Base-by-base conservation (phyloP, 352 stramenopile species). In the Phytophthora europaea region DNA sequence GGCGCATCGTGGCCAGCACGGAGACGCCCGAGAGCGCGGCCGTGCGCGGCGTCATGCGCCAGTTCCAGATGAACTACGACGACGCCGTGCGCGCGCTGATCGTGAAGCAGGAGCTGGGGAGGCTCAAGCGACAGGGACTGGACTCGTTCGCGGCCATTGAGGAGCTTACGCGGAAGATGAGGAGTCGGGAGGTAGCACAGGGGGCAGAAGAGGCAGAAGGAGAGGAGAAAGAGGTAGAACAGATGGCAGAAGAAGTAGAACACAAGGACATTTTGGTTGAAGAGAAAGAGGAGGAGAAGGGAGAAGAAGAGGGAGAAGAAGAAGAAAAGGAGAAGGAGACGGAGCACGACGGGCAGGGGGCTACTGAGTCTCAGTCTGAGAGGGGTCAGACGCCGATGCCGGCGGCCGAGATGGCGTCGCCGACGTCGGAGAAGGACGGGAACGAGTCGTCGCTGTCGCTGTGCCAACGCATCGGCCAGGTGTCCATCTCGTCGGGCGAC, bases 31-130 rank as follows among this genome's bases (percentile, higher is more conserved):
- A 90, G 23, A 72, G 85, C 6, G 72, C 61, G 48, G 88, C 93
- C 36, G 89, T 96, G 38, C 83, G 85, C 22, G 80, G 79, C 55
- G 89, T 96, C 10, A 95, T 96, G 89, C 80, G 79, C 23, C 85
- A 94, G 76, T 96, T 96, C 73, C 83, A 94, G 68, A 94, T 96
- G 85, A 93, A 93, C 55, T 80, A 92, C 67, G 89, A 96, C 73
- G 89, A 96, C 66, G 89, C 89, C 1, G 84, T 94, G 57, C 89
- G 89, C 28, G 89, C 89, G 20, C 68, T 96, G 16, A 96, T 96
- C 61, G 89, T 96, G 6, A 96, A 96, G 73, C 88, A 96, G 79
- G 89, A 96, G 82, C 85, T 96, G 33, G 89, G 80, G 4, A 67
- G 88, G 6, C 70, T 96, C 12, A 96, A 95, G 65, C 76, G 82